phyloP scores from a whole-genome alignment of 2,329 filamentous ascomycete genomes.

The Orbilia brochopaga region DNA sequence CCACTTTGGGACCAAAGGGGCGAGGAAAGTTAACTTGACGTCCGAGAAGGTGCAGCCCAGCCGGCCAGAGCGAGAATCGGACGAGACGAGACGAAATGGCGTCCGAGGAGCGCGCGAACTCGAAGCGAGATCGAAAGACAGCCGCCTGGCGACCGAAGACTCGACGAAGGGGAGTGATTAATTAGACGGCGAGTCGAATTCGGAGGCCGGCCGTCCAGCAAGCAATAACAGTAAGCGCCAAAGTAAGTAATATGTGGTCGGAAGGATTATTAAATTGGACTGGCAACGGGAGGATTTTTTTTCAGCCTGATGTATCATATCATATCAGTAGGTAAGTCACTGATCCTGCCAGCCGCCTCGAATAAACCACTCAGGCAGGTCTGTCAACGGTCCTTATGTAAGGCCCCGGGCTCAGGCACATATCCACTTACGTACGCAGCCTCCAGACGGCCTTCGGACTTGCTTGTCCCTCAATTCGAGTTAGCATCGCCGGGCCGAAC shows the following conservation, averaged over 20 bases:
- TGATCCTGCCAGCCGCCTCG: not conserved
- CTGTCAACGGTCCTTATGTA: constrained; percentile 4
- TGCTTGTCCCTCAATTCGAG: not conserved
- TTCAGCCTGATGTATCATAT: not conserved
- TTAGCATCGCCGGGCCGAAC: constrained; percentile 4
- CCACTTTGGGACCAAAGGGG: constrained; percentile 26
- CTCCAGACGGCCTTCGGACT: no score
- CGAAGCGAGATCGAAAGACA: constrained; percentile 1
- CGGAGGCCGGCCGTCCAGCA: not conserved
- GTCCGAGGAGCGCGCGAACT: not conserved
- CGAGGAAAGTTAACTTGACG: constrained; percentile 17
- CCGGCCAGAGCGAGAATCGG: not conserved
- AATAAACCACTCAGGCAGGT: not conserved
- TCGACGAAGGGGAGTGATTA: not conserved
- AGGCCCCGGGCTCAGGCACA: not conserved
- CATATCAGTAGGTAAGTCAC: not conserved
- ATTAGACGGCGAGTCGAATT: not conserved
- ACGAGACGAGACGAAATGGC: not conserved
- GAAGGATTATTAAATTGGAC: not conserved
- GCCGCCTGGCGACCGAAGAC: not conserved
- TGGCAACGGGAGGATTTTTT: constrained; percentile 2
- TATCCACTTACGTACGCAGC: not conserved
- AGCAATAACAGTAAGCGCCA: not conserved
- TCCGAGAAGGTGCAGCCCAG: constrained; percentile 1
- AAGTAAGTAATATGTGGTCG: not conserved